Evolutionary conservation across 495 filamentous ascomycete species (phyloP).

Genomic region (Penicillium argentinense): DNA sequence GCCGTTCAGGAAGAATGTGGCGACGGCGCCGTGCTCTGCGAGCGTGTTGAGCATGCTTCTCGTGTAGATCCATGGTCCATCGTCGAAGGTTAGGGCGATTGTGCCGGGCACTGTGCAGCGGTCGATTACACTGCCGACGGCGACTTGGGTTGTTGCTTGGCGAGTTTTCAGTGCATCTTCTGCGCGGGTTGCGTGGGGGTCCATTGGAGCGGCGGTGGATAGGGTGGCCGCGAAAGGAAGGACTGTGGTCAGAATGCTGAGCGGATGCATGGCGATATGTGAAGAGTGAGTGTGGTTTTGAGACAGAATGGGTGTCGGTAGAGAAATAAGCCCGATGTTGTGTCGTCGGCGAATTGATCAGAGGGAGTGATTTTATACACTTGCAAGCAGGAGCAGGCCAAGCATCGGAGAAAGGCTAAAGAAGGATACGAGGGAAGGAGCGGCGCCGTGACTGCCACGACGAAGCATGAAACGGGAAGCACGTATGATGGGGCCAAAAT

Average conservation of each 20-base stretch:
- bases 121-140: slow-evolving; percentile 57
- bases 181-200: no score
- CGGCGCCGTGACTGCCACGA: background rate
- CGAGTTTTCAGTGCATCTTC: no score
- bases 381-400: background rate
- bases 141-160: slow-evolving; percentile 23
- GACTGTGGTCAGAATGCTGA: slow-evolving; percentile 2
- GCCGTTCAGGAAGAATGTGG: slow-evolving; percentile 75
- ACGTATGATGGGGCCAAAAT: background rate
- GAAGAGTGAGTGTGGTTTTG: background rate
- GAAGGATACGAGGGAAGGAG: background rate
- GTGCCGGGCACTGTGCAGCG: slow-evolving; percentile 57
- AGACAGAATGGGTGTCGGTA: background rate
- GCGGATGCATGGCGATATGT: slow-evolving; percentile 12
- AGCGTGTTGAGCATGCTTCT: slow-evolving; percentile 62
- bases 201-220: background rate
- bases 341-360: no score
- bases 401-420: background rate
- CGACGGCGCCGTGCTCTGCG: slow-evolving; percentile 56
- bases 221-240: slow-evolving; percentile 8
- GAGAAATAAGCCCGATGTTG: no score
- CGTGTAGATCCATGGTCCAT: slow-evolving; percentile 70
- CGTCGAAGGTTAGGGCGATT: slow-evolving; percentile 76
- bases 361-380: background rate
- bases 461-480: background rate